These are phyloP conservation scores for Plasmodium sp. DNA, from an alignment of 169 alveolate genomes.

Conservation along the genomic window DNA sequence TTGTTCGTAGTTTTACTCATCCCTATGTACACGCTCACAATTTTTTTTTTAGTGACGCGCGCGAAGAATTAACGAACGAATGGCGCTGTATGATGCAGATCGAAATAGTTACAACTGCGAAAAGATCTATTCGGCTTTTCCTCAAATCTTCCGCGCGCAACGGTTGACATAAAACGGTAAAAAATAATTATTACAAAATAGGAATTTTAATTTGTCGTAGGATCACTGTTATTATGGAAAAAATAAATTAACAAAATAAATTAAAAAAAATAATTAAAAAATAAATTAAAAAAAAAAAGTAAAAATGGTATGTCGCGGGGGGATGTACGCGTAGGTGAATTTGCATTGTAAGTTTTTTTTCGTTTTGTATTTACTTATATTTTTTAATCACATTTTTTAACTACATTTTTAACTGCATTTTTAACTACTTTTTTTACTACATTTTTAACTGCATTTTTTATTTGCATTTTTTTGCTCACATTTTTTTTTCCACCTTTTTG, in stretches of 20 bases:
- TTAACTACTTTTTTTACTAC: neutral
- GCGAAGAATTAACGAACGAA: neutral
- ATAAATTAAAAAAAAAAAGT: neutral
- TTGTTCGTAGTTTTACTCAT: neutral
- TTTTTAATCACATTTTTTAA: neutral
- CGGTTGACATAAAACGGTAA: neutral
- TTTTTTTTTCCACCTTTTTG: neutral
- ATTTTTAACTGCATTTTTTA: neutral
- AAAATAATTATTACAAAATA: slow-evolving; percentile 12
- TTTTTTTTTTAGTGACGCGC: neutral
- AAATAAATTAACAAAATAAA: neutral
- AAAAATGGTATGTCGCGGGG: neutral
- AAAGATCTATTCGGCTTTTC: neutral
- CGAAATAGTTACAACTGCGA: slow-evolving; percentile 6
- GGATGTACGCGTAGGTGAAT: neutral
- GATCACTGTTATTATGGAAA: slow-evolving; percentile 15
- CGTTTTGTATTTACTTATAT: neutral
- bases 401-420: neutral
- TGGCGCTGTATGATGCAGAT: slow-evolving; percentile 1
- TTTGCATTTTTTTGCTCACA: neutral
- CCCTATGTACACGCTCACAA: neutral
- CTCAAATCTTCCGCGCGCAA: neutral
- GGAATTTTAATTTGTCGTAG: slow-evolving; percentile 41
- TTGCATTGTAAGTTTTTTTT: neutral
- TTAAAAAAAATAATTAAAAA: neutral